Evolutionary conservation across 805 yeast species (phyloP).

Genomic region (Candida dajiaensis): DNA sequence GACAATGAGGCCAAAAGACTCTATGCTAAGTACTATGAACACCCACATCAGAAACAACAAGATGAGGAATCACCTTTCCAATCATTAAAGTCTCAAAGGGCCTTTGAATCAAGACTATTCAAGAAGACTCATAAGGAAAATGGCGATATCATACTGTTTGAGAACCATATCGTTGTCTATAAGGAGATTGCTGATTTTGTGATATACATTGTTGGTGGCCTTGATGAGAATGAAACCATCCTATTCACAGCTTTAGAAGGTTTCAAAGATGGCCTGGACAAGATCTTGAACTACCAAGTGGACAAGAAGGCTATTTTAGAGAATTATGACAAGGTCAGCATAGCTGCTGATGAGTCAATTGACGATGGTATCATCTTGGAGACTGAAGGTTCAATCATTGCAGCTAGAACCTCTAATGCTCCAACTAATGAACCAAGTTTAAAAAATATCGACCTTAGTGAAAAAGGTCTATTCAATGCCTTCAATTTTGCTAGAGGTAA

Average conservation of each 20-base stretch:
- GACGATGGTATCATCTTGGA: constrained; percentile 94
- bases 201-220: constrained; percentile 62
- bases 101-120: constrained; percentile 70
- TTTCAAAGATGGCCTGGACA: constrained; percentile 74
- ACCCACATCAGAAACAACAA: constrained; percentile 39
- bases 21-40: constrained; percentile 76
- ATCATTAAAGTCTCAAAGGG: constrained; percentile 55
- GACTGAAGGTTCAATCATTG: constrained; percentile 80
- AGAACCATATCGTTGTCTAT: constrained; percentile 76
- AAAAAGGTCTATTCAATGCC: constrained; percentile 75
- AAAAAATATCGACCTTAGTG: constrained; percentile 58
- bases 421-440: constrained; percentile 65
- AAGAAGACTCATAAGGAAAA: constrained; percentile 74
- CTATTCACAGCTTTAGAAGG: constrained; percentile 72
- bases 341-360: constrained; percentile 86
- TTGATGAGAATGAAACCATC: constrained; percentile 82
- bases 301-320: constrained; percentile 78
- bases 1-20: constrained; percentile 78
- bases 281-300: constrained; percentile 57
- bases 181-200: constrained; percentile 76
- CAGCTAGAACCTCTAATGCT: constrained; percentile 85
- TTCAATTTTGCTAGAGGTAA: constrained; percentile 84
- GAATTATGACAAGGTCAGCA: constrained; percentile 76
- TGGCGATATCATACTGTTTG: constrained; percentile 75
- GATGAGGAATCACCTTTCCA: constrained; percentile 25